Evolutionary conservation across 768 basidiomycete genomes (phyloP).

Genomic region (Suillus alpinus): DNA sequence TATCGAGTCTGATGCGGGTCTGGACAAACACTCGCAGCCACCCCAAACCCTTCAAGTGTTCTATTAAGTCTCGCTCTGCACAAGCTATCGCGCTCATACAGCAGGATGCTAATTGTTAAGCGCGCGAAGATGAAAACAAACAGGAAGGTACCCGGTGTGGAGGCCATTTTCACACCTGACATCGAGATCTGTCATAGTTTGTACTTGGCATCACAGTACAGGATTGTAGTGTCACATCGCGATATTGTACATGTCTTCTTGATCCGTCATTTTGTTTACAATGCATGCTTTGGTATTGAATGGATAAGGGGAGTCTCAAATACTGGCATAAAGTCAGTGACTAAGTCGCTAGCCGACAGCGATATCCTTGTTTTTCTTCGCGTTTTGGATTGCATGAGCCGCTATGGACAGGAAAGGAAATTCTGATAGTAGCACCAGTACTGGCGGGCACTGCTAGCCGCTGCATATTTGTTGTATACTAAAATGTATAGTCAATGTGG

Average conservation of each 20-base stretch:
- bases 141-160: background rate
- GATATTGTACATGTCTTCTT: background rate
- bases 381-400: no score
- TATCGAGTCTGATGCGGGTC: no score
- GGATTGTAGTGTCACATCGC: no score
- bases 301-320: no score
- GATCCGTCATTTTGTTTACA: background rate
- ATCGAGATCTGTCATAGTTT: background rate
- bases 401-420: background rate
- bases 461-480: constrained; percentile 1
- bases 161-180: background rate
- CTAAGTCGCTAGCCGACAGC: no score
- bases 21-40: no score
- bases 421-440: background rate
- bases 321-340: no score
- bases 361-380: no score
- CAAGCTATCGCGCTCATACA: constrained; percentile 47
- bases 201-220: background rate
- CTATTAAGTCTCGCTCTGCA: no score
- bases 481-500: background rate
- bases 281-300: no score
- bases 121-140: background rate
- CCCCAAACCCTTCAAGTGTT: no score
- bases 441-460: constrained; percentile 4
- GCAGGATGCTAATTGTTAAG: constrained; percentile 28